Conservation (phyloP, 2,329 filamentous ascomycete genomes). For the Penicillium sp. region DNA sequence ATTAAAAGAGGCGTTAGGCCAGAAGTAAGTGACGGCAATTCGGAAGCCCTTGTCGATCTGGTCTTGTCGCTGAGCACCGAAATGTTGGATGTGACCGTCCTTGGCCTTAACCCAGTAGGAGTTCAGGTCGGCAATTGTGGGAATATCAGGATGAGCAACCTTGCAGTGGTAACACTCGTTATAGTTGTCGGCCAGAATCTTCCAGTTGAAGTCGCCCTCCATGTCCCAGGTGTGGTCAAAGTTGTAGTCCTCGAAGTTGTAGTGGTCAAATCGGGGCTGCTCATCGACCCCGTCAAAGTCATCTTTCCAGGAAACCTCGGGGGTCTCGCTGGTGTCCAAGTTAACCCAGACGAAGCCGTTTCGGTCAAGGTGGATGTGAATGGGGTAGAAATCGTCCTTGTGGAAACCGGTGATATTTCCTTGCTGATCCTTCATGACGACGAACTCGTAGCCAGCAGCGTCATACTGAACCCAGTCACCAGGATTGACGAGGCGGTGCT, state of each 20-base stretch:
- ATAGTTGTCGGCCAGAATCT: constrained; percentile 59
- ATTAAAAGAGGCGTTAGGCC: constrained; percentile 27
- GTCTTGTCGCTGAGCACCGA: constrained; percentile 26
- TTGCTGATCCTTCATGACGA: constrained; percentile 48
- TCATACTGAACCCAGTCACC: constrained; percentile 55
- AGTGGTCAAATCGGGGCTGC: constrained; percentile 46
- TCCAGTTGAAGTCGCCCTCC: constrained; percentile 58
- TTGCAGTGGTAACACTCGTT: constrained; percentile 45
- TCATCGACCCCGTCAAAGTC: constrained; percentile 50
- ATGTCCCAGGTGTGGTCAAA: constrained; percentile 58
- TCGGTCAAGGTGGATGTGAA: constrained; percentile 51
- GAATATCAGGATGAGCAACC: constrained; percentile 25
- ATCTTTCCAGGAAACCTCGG: constrained; percentile 51
- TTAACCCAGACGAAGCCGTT: constrained; percentile 58
- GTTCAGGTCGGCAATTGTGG: constrained; percentile 51
- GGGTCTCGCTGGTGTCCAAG: constrained; percentile 43
- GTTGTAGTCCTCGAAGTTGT: constrained; percentile 51
- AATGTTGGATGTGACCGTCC: constrained; percentile 49
- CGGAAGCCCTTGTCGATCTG: constrained; percentile 23
- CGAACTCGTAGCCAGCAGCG: constrained; percentile 52
- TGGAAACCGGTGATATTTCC: constrained; percentile 48
- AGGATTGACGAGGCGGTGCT: constrained; percentile 43
- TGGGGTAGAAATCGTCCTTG: constrained; percentile 50
- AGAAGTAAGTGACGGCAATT: constrained; percentile 29
- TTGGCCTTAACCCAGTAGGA: constrained; percentile 51